These are phyloP conservation scores for Serendipita vermifera DNA, from an alignment of 768 basidiomycete species.

Conservation along the genomic window DNA sequence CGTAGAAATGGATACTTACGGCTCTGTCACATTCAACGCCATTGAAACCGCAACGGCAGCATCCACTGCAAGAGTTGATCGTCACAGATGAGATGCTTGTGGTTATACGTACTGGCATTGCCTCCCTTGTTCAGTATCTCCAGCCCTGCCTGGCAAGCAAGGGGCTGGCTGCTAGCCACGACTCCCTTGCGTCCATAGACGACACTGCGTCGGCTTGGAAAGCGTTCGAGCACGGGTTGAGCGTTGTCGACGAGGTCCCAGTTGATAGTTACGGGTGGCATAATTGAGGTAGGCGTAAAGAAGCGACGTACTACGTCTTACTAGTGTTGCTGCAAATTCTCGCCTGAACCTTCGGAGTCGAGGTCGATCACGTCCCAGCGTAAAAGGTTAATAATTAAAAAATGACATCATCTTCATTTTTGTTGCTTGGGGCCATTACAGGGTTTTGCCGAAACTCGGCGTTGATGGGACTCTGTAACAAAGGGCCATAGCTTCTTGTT, in stretches of 20 bases:
- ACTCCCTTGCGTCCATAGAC: conserved; percentile 75
- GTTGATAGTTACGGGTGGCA: conserved; percentile 25
- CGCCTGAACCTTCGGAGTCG: too few relatives aligned
- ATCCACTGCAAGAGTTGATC: conserved; percentile 46
- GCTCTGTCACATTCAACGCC: conserved; percentile 85
- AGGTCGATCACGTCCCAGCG: too few relatives aligned
- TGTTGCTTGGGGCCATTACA: too few relatives aligned
- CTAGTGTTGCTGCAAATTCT: too few relatives aligned
- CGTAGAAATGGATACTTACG: conserved; percentile 9
- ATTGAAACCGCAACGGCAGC: conserved; percentile 90
- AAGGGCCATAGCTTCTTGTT: too few relatives aligned
- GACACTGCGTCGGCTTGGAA: conserved; percentile 74
- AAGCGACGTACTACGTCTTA: too few relatives aligned
- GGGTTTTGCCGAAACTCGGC: too few relatives aligned
- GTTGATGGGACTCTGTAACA: too few relatives aligned
- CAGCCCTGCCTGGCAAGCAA: conserved; percentile 81
- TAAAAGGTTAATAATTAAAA: too few relatives aligned
- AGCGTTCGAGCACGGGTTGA: conserved; percentile 51
- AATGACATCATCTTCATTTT: too few relatives aligned
- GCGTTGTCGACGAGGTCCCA: conserved; percentile 56
- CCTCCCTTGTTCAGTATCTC: conserved; percentile 88
- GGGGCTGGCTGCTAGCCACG: conserved; percentile 79
- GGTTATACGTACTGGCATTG: conserved; percentile 61
- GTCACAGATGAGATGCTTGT: background rate
- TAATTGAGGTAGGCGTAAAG: too few relatives aligned